phyloP scores from a whole-genome alignment of 495 filamentous ascomycete genomes.

The Cryomyces minteri region DNA sequence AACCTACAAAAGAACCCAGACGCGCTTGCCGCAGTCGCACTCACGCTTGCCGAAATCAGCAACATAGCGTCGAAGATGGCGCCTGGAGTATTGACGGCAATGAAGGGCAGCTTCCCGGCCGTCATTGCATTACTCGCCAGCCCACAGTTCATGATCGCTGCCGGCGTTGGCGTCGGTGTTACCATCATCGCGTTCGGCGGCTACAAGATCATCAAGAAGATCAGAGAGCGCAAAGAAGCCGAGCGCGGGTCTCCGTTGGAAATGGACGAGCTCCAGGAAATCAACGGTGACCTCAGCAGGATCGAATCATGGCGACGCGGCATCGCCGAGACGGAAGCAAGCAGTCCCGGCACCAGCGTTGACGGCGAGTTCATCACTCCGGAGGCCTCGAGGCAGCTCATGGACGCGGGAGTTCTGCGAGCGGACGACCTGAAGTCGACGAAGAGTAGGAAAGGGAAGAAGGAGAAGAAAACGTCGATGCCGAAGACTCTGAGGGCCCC shows the following conservation, averaged over 20 bases:
- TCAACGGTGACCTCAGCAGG: constrained; percentile 30
- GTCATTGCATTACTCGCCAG: constrained; percentile 74
- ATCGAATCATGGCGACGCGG: constrained; percentile 81
- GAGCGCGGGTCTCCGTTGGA: constrained; percentile 27
- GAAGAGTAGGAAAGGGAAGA: constrained; percentile 1
- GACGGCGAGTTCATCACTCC: constrained; percentile 80
- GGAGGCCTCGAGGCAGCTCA: constrained; percentile 38
- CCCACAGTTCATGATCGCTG: constrained; percentile 87
- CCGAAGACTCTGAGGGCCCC: constrained; percentile 8
- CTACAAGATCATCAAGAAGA: constrained; percentile 88
- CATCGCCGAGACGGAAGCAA: constrained; percentile 47
- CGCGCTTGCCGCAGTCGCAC: constrained; percentile 81
- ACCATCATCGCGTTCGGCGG: constrained; percentile 90
- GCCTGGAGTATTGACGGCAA: constrained; percentile 49
- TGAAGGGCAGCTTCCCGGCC: constrained; percentile 66
- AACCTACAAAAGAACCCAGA: constrained; percentile 81
- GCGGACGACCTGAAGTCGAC: constrained; percentile 16
- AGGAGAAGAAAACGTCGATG: constrained; percentile 1
- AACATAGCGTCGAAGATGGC: constrained; percentile 67
- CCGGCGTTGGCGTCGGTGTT: constrained; percentile 70
- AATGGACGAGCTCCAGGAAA: constrained; percentile 27
- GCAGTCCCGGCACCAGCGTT: constrained; percentile 45
- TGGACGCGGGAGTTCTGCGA: constrained; percentile 18
- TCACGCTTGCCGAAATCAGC: constrained; percentile 83
- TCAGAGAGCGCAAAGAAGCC: constrained; percentile 34